Conservation (phyloP, 2,329 filamentous ascomycete species). For the Pseudopyrenochaeta lycopersici region DNA sequence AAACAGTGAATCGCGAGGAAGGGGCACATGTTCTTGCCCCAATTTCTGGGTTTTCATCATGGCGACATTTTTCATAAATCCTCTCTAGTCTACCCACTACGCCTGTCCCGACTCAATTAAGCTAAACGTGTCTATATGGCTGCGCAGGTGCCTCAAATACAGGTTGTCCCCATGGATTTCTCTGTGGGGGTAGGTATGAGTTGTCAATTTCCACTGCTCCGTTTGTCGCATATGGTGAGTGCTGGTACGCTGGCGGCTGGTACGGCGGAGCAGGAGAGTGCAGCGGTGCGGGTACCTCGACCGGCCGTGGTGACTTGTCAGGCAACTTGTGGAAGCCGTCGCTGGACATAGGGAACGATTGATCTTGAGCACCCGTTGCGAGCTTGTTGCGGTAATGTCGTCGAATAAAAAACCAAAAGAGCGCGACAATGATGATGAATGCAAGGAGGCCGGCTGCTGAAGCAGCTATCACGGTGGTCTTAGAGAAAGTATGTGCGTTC, state of each 20-base stretch:
- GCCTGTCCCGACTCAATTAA: neutral
- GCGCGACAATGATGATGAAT: conserved; percentile 5
- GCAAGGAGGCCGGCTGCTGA: conserved; percentile 7
- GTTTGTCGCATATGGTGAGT: neutral
- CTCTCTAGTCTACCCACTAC: neutral
- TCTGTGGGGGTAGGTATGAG: conserved; percentile 12
- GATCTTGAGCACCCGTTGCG: conserved; percentile 9
- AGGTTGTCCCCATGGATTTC: conserved; percentile 18
- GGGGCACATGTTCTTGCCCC: too few relatives aligned
- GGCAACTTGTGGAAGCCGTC: conserved; percentile 21
- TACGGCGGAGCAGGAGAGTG: conserved; percentile 10
- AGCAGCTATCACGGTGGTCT: conserved; percentile 9
- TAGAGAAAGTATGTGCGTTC: conserved; percentile 1
- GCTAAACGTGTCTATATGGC: conserved; percentile 4
- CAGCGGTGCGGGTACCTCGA: conserved; percentile 21
- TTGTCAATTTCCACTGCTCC: conserved; percentile 18
- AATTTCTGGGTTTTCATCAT: too few relatives aligned
- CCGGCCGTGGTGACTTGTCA: conserved; percentile 21
- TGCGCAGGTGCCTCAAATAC: conserved; percentile 21
- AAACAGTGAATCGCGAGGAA: too few relatives aligned
- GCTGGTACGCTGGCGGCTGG: conserved; percentile 14
- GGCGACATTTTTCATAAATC: neutral
- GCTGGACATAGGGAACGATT: conserved; percentile 17
- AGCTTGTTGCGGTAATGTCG: conserved; percentile 23
- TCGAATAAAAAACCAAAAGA: conserved; percentile 21